These are phyloP conservation scores for Limnanthes douglasii DNA, from an alignment of 345 rosid species.

Conservation along the genomic window DNA sequence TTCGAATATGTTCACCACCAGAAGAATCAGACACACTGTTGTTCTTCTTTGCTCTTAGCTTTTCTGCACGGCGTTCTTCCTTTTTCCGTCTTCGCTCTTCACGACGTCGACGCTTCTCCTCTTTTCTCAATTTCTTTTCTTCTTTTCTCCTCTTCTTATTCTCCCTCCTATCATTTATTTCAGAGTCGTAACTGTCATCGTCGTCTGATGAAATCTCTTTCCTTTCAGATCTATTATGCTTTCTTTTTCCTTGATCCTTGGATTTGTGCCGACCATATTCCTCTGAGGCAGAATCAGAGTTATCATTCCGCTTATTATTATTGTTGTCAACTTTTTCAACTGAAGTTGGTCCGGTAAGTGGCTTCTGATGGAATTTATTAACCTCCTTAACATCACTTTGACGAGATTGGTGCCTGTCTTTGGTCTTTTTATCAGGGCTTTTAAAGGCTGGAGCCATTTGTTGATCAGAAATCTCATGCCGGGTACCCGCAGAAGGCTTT, in stretches of 20 bases:
- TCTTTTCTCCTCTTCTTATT: constrained; percentile 77
- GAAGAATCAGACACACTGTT: constrained; percentile 28
- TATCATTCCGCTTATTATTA: constrained; percentile 21
- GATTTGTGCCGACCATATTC: constrained; percentile 24
- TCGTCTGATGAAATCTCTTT: constrained; percentile 44
- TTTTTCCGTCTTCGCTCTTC: constrained; percentile 64
- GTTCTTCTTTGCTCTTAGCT: constrained; percentile 41
- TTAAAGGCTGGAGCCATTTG: constrained; percentile 24
- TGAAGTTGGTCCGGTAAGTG: constrained; percentile 12
- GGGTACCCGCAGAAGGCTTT: constrained; percentile 20
- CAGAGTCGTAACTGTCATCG: constrained; percentile 46
- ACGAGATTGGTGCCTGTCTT: constrained; percentile 15
- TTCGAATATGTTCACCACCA: constrained; percentile 27
- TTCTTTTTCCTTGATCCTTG: constrained; percentile 40
- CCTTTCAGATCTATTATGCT: constrained; percentile 41
- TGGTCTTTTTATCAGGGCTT: constrained; percentile 21
- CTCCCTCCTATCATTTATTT: constrained; percentile 65
- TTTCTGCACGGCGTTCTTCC: constrained; percentile 64
- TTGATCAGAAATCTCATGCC: constrained; percentile 19
- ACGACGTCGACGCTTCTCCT: constrained; percentile 65
- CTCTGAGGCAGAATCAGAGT: constrained; percentile 34
- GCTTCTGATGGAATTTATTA: constrained; percentile 10
- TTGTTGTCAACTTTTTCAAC: constrained; percentile 25
- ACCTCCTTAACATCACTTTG: constrained; percentile 18
- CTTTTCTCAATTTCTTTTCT: constrained; percentile 71